phyloP scores from a whole-genome alignment of 192 early-diverging fungal species.

The Backusella sp. region DNA sequence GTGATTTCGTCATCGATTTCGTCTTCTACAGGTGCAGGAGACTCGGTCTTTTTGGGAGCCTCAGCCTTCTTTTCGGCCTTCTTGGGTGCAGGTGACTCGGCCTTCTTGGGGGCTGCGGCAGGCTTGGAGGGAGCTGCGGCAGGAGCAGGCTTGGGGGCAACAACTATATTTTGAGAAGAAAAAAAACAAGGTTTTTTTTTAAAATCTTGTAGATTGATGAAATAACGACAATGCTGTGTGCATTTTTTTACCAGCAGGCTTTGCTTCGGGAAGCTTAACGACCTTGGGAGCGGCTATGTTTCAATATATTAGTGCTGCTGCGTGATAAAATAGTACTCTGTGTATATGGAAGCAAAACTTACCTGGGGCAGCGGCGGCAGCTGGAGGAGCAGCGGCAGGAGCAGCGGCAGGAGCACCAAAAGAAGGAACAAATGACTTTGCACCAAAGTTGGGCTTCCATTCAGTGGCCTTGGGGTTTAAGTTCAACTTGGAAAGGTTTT shows the following conservation, averaged over 20 bases:
- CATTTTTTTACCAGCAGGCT: slow-evolving; percentile 5
- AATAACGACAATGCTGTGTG: neutral
- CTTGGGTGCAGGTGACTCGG: slow-evolving; percentile 27
- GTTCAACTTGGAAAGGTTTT: slow-evolving; percentile 50
- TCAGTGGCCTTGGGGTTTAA: slow-evolving; percentile 65
- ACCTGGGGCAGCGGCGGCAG: slow-evolving; percentile 15
- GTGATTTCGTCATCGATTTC: slow-evolving; percentile 53
- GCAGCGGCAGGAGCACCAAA: slow-evolving; percentile 43
- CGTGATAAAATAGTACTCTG: neutral
- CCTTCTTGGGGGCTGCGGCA: slow-evolving; percentile 26
- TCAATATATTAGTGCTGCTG: neutral
- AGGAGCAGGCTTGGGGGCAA: slow-evolving; percentile 28
- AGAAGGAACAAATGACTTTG: slow-evolving; percentile 74
- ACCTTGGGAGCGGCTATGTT: slow-evolving; percentile 10
- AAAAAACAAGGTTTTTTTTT: neutral
- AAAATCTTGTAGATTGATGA: neutral
- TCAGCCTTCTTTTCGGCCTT: slow-evolving; percentile 26
- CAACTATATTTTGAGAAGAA: neutral
- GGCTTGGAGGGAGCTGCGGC: slow-evolving; percentile 26
- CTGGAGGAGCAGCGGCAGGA: slow-evolving; percentile 30
- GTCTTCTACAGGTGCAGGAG: slow-evolving; percentile 43
- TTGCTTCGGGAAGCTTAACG: slow-evolving; percentile 12
- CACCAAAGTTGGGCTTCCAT: slow-evolving; percentile 66
- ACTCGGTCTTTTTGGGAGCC: slow-evolving; percentile 17
- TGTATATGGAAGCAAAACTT: too few relatives aligned